Conservation (phyloP, 2,329 filamentous ascomycete species). For the Berkeleyomyces rouxiae region DNA sequence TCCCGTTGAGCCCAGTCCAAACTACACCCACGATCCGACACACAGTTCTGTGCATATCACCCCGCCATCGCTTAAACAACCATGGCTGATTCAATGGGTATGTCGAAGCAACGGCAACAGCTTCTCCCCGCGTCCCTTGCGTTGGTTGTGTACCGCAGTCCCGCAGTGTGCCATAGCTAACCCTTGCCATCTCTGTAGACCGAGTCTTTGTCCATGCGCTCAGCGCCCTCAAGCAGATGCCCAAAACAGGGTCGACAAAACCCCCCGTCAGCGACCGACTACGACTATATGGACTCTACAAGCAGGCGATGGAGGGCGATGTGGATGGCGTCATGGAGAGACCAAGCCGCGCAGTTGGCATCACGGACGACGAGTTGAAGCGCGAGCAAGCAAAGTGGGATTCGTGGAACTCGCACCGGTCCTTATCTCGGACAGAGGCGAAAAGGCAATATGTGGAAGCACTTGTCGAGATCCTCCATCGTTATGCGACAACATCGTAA, state of each 20-base stretch:
- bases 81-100: conserved; percentile 27
- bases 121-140: background rate
- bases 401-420: conserved; percentile 81
- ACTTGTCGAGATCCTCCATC: conserved; percentile 91
- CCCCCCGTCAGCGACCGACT: conserved; percentile 74
- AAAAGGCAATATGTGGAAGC: conserved; percentile 90
- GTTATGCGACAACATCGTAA: conserved; percentile 73
- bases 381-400: conserved; percentile 64
- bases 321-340: conserved; percentile 87
- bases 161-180: background rate
- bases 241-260: conserved; percentile 76
- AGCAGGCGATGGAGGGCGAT: conserved; percentile 97
- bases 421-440: conserved; percentile 73
- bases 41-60: background rate
- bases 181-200: conserved; percentile 37
- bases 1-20: background rate
- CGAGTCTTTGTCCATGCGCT: conserved; percentile 97
- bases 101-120: conserved; percentile 13
- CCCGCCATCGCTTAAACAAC: conserved; percentile 1
- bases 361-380: conserved; percentile 36
- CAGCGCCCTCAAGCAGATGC: conserved; percentile 96
- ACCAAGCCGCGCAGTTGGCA: conserved; percentile 37
- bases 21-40: background rate
- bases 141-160: background rate
- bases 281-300: conserved; percentile 93